Conservation (phyloP, 2,329 filamentous ascomycete genomes). For the Fusarium veterinarium region DNA sequence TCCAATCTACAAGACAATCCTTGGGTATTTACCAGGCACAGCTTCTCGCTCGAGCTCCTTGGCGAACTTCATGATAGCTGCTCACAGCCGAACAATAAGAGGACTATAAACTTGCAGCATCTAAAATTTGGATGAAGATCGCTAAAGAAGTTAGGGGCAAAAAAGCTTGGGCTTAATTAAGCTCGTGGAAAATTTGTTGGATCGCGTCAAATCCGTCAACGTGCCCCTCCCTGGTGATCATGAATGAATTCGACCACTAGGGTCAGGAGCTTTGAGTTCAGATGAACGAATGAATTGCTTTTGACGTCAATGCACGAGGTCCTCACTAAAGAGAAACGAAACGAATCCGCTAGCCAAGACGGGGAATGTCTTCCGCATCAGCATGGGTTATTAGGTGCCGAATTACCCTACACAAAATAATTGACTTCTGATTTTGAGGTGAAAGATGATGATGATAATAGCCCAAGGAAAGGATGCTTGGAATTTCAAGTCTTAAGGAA, state of each 20-base stretch:
- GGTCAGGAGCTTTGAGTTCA: not conserved
- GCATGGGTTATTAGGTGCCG: not conserved
- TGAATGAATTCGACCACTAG: constrained; percentile 10
- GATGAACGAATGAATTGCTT: not conserved
- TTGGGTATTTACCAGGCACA: constrained; percentile 73
- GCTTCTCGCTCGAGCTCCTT: constrained; percentile 88
- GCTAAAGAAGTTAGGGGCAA: not conserved
- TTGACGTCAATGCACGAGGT: constrained; percentile 41
- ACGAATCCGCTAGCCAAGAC: constrained; percentile 20
- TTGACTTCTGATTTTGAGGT: not conserved
- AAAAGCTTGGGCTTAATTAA: not conserved
- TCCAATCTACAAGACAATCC: not conserved
- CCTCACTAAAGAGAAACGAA: constrained; percentile 1
- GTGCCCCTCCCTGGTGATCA: constrained; percentile 31
- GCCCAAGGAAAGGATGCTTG: not conserved
- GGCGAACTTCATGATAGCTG: constrained; percentile 69
- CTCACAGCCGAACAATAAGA: constrained; percentile 22
- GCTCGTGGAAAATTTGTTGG: constrained; percentile 3
- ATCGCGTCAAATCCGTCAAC: constrained; percentile 24
- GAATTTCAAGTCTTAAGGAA: not conserved
- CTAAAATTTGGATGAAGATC: constrained; percentile 3
- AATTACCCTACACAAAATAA: constrained; percentile 17
- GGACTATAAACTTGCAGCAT: constrained; percentile 28
- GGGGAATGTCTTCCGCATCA: not conserved
- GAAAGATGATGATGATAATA: not conserved